These are phyloP conservation scores for Boletellus sp. DNA, from an alignment of 768 basidiomycete species.

Conservation along the genomic window DNA sequence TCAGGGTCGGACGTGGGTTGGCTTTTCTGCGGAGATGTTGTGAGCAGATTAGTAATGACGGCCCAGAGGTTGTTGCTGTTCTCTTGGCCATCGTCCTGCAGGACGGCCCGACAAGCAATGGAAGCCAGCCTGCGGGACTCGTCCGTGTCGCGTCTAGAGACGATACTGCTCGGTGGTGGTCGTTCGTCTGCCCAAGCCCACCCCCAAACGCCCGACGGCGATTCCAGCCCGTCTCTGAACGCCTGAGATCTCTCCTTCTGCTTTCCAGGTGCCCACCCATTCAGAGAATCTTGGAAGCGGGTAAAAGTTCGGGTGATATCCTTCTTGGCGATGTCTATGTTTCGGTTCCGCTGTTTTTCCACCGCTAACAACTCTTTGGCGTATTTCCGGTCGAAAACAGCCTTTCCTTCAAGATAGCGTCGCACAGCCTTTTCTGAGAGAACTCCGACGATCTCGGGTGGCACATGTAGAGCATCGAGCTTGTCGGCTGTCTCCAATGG, in stretches of 20 bases:
- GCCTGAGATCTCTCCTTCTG: constrained; percentile 18
- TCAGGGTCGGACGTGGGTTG: constrained; percentile 22
- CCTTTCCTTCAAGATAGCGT: constrained; percentile 68
- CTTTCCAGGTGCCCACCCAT: constrained; percentile 19
- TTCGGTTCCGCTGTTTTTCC: constrained; percentile 62
- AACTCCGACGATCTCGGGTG: constrained; percentile 62
- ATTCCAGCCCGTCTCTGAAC: constrained; percentile 33
- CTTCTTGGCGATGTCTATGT: constrained; percentile 59
- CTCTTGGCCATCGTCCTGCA: constrained; percentile 53
- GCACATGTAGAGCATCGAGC: constrained; percentile 62
- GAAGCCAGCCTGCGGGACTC: constrained; percentile 72
- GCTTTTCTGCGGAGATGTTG: constrained; percentile 46
- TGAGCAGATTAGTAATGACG: constrained; percentile 60
- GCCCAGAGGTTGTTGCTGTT: constrained; percentile 75
- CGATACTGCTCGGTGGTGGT: constrained; percentile 91
- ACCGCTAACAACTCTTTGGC: constrained; percentile 50
- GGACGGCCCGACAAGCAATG: constrained; percentile 64
- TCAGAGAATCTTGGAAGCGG: constrained; percentile 35
- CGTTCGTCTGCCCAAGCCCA: constrained; percentile 87
- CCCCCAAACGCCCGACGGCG: constrained; percentile 56
- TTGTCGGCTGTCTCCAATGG: constrained; percentile 70
- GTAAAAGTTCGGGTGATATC: constrained; percentile 56
- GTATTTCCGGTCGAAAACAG: constrained; percentile 66
- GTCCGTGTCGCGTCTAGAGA: constrained; percentile 80
- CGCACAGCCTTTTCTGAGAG: constrained; percentile 71